Percentiles rank a stretch among this genome's conserved stretches.
phyloP scores from a whole-genome alignment of 768 basidiomycete genomes.

The Suillus ampliporus region DNA sequence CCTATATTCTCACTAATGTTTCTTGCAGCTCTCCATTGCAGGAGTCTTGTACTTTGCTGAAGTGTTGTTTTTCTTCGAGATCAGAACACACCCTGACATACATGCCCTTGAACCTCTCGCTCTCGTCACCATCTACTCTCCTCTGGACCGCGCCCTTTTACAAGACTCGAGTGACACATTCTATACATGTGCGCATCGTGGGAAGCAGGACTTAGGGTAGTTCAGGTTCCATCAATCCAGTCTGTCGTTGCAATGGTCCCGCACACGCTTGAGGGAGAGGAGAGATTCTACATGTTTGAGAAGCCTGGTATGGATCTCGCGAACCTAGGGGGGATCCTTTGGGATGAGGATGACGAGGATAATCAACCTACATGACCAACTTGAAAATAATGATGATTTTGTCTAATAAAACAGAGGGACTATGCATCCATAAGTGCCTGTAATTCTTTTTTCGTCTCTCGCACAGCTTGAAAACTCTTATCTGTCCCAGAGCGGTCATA shows the following conservation, averaged over 20 bases:
- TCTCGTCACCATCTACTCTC: conserved; percentile 27
- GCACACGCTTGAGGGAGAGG: conserved; percentile 3
- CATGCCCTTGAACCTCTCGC: conserved; percentile 17
- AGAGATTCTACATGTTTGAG: conserved; percentile 9
- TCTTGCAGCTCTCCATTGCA: neutral
- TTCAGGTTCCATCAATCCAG: neutral
- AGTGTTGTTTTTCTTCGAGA: neutral
- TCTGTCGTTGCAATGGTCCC: conserved; percentile 13
- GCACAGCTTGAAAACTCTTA: neutral
- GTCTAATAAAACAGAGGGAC: neutral
- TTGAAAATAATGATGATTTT: no score
- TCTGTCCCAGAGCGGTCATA: neutral
- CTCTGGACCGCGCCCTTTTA: conserved; percentile 21
- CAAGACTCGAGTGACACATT: neutral
- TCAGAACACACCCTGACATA: no score
- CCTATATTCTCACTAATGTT: no score
- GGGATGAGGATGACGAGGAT: neutral
- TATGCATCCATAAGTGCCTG: neutral
- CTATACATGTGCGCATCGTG: conserved; percentile 7
- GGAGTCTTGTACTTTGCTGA: neutral
- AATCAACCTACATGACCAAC: no score
- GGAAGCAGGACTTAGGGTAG: neutral
- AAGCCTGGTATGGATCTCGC: conserved; percentile 14
- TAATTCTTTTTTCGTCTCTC: neutral
- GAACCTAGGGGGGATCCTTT: conserved; percentile 6